These are phyloP conservation scores for Aspergillus clavatus DNA, from an alignment of 2,329 filamentous ascomycete species.

Conservation along the genomic window DNA sequence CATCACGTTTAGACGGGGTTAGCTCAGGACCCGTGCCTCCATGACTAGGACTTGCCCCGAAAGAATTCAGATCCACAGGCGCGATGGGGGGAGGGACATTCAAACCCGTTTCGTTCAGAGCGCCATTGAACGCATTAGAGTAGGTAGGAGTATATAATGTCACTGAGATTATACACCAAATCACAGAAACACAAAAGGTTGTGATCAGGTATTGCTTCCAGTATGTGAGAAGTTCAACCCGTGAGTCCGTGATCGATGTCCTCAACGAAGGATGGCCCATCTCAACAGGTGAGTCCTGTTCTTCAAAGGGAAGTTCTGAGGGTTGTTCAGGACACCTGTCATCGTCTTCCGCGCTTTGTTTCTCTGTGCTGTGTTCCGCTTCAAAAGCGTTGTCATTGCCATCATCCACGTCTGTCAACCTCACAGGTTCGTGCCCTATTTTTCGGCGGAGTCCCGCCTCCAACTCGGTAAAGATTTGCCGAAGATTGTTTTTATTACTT, in stretches of 20 bases:
- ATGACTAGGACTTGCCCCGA: not conserved
- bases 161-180: not conserved
- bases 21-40: not conserved
- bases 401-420: not conserved
- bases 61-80: not conserved
- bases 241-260: not conserved
- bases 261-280: not conserved
- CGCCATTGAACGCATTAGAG: not conserved
- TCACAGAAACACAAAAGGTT: not conserved
- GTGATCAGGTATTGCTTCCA: not conserved
- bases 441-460: not conserved
- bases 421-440: not conserved
- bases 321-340: not conserved
- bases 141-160: not conserved
- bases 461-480: slow-evolving; percentile 5
- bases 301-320: not conserved
- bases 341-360: not conserved
- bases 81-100: not conserved
- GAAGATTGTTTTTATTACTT: slow-evolving; percentile 9
- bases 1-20: not conserved
- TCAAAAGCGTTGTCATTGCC: not conserved
- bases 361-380: not conserved
- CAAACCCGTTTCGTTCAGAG: not conserved
- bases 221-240: not conserved
- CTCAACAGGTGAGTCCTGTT: not conserved